Evolutionary conservation across 1,139 yeast species (phyloP).

Genomic region (Lodderomyces theae): DNA sequence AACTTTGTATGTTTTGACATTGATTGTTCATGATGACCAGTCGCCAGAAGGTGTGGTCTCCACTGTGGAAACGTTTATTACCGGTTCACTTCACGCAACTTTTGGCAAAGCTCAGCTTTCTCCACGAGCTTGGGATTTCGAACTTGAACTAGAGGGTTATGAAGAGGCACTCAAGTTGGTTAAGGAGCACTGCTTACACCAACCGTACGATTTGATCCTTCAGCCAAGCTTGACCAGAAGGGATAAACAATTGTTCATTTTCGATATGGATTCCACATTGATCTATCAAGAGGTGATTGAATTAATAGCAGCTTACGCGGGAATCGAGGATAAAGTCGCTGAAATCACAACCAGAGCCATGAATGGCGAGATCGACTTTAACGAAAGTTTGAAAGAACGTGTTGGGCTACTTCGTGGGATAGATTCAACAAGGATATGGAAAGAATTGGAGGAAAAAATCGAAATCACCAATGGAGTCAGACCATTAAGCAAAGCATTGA

Average conservation of each 20-base stretch:
- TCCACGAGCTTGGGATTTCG: conserved; percentile 21
- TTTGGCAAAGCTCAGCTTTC: conserved; percentile 13
- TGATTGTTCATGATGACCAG: not conserved
- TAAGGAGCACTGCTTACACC: conserved; percentile 15
- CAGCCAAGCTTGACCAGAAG: conserved; percentile 35
- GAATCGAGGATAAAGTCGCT: conserved; percentile 32
- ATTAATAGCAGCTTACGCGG: conserved; percentile 55
- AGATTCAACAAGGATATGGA: conserved; percentile 70
- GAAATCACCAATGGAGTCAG: conserved; percentile 79
- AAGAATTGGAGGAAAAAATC: conserved; percentile 67
- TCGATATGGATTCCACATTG: conserved; percentile 97
- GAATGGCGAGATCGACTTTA: conserved; percentile 96
- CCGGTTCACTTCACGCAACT: not conserved
- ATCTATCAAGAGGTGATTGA: conserved; percentile 97
- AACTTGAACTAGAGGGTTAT: conserved; percentile 8
- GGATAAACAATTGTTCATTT: conserved; percentile 68
- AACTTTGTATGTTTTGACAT: not conserved
- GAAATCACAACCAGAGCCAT: conserved; percentile 89
- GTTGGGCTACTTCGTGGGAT: conserved; percentile 80
- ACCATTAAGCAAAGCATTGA: conserved; percentile 64
- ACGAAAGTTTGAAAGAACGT: conserved; percentile 71
- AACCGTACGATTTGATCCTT: conserved; percentile 30
- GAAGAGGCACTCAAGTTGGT: conserved; percentile 10
- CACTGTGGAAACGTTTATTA: not conserved
- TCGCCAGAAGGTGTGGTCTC: not conserved